Conservation (phyloP, 352 stramenopile genomes). For the Phytophthora uliginosa region DNA sequence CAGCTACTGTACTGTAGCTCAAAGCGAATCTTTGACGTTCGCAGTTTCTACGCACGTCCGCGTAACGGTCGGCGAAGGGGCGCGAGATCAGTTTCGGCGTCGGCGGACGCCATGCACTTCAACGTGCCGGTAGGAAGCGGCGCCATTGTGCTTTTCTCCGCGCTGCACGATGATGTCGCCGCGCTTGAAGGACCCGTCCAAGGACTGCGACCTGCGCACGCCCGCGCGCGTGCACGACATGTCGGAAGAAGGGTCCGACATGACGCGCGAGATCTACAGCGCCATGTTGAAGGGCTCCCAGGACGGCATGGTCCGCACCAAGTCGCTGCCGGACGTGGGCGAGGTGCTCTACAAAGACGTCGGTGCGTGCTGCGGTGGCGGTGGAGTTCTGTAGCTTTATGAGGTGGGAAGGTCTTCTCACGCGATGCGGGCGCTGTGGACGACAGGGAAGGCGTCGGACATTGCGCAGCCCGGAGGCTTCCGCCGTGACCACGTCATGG, state of each 20-base stretch:
- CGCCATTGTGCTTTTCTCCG: constrained; percentile 6
- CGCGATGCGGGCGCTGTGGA: not conserved
- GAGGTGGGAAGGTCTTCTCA: not conserved
- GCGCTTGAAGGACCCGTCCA: constrained; percentile 12
- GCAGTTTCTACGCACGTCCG: constrained; percentile 17
- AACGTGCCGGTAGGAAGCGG: not conserved
- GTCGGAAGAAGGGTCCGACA: constrained; percentile 55
- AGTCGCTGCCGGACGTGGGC: constrained; percentile 57
- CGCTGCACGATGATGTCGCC: constrained; percentile 23
- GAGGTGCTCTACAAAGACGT: constrained; percentile 64
- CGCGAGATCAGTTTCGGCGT: constrained; percentile 12
- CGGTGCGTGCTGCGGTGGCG: constrained; percentile 19
- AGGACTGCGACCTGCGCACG: constrained; percentile 23
- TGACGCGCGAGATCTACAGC: constrained; percentile 68
- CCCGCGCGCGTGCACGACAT: constrained; percentile 56
- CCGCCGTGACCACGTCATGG: constrained; percentile 58
- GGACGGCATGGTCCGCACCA: constrained; percentile 30
- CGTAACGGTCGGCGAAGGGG: constrained; percentile 6
- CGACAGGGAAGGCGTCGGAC: constrained; percentile 53
- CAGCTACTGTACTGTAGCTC: too few species aligned
- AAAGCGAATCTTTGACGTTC: constrained; percentile 16
- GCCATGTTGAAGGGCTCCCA: constrained; percentile 48
- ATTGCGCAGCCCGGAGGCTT: constrained; percentile 57
- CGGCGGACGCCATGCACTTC: not conserved
- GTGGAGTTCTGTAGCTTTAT: not conserved